Evolutionary conservation across 768 basidiomycete genomes (phyloP).

Genomic region (Scleroderma bovista): DNA sequence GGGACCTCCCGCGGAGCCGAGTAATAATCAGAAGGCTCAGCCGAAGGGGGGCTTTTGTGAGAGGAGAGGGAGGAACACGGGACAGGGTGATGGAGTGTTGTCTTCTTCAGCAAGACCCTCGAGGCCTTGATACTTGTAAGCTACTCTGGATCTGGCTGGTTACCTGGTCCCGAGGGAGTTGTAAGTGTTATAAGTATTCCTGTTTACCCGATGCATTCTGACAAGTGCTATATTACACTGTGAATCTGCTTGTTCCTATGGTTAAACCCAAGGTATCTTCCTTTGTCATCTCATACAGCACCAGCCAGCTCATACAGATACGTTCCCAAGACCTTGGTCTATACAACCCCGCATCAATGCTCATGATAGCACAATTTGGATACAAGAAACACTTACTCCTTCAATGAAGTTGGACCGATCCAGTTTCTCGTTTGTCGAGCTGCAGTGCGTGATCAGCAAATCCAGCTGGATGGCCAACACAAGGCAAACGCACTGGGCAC

Average conservation of each 20-base stretch:
- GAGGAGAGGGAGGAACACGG: slow-evolving; percentile 13
- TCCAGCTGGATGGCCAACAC: background rate
- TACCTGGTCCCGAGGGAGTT: background rate
- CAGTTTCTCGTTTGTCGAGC: slow-evolving; percentile 91
- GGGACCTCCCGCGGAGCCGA: slow-evolving; percentile 20
- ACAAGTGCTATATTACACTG: background rate
- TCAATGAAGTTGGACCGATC: slow-evolving; percentile 81
- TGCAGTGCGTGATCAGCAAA: slow-evolving; percentile 17
- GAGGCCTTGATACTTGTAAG: background rate
- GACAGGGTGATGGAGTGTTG: background rate
- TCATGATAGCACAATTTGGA: background rate
- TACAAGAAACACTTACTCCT: slow-evolving; percentile 43
- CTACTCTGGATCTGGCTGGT: background rate
- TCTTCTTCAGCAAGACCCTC: no score
- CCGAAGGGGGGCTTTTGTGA: slow-evolving; percentile 26
- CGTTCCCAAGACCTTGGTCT: slow-evolving; percentile 13
- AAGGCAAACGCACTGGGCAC: slow-evolving; percentile 62
- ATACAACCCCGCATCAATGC: background rate
- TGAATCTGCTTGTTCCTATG: background rate
- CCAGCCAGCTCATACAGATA: slow-evolving; percentile 12
- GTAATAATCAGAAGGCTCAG: background rate
- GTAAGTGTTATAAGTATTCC: background rate
- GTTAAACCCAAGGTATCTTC: background rate
- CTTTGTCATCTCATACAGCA: background rate
- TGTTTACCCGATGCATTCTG: background rate